phyloP scores from a whole-genome alignment of 2,329 filamentous ascomycete genomes.

The Teratosphaeria viscida region DNA sequence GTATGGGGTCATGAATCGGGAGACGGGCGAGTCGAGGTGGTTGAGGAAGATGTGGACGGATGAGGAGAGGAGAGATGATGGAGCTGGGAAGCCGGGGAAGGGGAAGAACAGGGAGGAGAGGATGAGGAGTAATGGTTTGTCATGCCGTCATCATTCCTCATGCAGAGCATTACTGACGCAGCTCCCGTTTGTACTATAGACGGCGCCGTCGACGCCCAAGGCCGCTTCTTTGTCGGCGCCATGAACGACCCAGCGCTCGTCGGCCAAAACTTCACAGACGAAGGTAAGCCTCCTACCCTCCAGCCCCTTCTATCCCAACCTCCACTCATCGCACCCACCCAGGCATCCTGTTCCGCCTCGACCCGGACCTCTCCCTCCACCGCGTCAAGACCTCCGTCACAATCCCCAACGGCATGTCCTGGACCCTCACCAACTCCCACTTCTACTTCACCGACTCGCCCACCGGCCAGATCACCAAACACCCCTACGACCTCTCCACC shows the following conservation, averaged over 20 bases:
- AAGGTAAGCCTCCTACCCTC: conserved; percentile 20
- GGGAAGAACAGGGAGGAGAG: conserved; percentile 30
- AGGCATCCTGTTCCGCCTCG: conserved; percentile 67
- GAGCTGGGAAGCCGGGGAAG: conserved; percentile 22
- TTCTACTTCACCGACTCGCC: conserved; percentile 80
- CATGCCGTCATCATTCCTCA: not conserved
- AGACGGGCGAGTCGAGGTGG: conserved; percentile 45
- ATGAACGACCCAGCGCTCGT: conserved; percentile 65
- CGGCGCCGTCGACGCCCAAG: conserved; percentile 67
- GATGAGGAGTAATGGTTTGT: conserved; percentile 51
- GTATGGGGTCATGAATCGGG: conserved; percentile 63
- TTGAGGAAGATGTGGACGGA: conserved; percentile 47
- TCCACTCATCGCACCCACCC: not conserved
- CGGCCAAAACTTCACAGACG: conserved; percentile 22
- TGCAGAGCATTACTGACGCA: not conserved
- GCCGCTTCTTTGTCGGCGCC: conserved; percentile 73
- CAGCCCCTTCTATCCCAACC: not conserved
- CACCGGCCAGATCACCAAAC: conserved; percentile 58
- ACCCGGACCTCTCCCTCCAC: conserved; percentile 49
- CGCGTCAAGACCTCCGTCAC: conserved; percentile 42
- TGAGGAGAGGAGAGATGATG: conserved; percentile 33
- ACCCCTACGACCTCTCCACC: conserved; percentile 58
- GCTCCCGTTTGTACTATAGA: conserved; percentile 35
- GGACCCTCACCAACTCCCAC: conserved; percentile 60
- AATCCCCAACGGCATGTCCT: conserved; percentile 79